phyloP scores from a whole-genome alignment of 2,329 filamentous ascomycete species.

The Fusarium denticulatum region DNA sequence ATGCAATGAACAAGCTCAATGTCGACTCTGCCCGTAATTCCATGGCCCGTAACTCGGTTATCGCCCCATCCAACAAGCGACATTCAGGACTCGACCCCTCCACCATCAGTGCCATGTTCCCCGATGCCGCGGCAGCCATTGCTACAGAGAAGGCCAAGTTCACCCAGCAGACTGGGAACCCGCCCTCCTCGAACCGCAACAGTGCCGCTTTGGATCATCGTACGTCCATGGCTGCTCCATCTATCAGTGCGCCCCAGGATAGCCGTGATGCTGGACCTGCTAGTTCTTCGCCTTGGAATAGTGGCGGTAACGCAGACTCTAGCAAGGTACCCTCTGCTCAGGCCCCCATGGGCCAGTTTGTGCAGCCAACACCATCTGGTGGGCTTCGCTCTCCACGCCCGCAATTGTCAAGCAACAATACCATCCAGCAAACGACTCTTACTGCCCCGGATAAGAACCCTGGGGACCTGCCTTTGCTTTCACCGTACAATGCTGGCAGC shows the following conservation, averaged over 20 bases:
- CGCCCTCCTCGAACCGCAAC: constrained; percentile 91
- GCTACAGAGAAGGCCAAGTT: constrained; percentile 98
- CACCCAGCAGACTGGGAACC: constrained; percentile 91
- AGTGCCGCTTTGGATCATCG: constrained; percentile 83
- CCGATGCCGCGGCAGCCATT: constrained; percentile 97
- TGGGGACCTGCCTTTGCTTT: constrained; percentile 83
- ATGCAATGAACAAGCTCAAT: constrained; percentile 95
- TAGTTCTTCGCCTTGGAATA: constrained; percentile 79
- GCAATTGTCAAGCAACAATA: constrained; percentile 71
- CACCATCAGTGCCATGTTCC: constrained; percentile 99
- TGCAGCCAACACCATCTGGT: constrained; percentile 79
- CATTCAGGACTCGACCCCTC: constrained; percentile 94
- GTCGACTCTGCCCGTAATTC: constrained; percentile 90
- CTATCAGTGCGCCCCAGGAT: constrained; percentile 70
- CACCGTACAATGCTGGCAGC: constrained; percentile 81
- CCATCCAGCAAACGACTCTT: constrained; percentile 86
- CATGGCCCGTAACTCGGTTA: constrained; percentile 80
- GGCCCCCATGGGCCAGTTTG: constrained; percentile 92
- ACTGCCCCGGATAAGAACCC: constrained; percentile 73
- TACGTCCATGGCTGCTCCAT: constrained; percentile 76
- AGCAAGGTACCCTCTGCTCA: constrained; percentile 81
- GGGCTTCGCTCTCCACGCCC: constrained; percentile 83
- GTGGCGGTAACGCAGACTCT: constrained; percentile 59
- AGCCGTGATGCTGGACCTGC: constrained; percentile 42
- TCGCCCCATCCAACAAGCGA: constrained; percentile 82